Evolutionary conservation across 2,329 filamentous ascomycete genomes (phyloP), one percentile per base, ranked within the genome.

Genomic region (Ophioceras dolichostomum): DNA sequence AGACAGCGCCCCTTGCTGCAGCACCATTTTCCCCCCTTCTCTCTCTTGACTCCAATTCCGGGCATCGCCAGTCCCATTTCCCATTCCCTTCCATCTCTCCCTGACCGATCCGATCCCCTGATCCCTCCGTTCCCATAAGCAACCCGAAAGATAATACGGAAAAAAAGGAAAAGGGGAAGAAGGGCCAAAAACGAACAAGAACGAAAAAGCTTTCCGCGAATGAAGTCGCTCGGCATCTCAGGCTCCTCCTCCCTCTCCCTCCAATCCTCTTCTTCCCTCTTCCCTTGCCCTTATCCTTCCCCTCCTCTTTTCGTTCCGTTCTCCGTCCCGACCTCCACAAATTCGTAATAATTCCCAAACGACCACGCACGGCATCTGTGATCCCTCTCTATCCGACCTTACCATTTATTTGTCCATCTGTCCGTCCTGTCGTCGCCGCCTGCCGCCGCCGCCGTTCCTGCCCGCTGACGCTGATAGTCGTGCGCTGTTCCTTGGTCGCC

Each of bases 321-420:
- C 28, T 21, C 34, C 34, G 16, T 34, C 28, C 26, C 34, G 24
- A 20, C 27, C 17, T 36, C 32, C 32, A 26, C 32, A 3, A 19
- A 32, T 9, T 39, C 36, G 39, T 39, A 40, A 41, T 44, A 32
- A 38, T 37, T 41, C 37, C 41, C 42, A 45, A 45, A 39, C 38
- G 35, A 20, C 39, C 28, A 35, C 35, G 14, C 20, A 38, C 36
- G n/a, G 17, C 36, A 4, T 17, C 18, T 10, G 35, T n/a, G n/a
- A n/a, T n/a, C n/a, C n/a, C n/a, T n/a, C n/a, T n/a, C n/a, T n/a
- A n/a, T n/a, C n/a, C n/a, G n/a, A n/a, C n/a, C n/a, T n/a, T n/a
- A n/a, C n/a, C n/a, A n/a, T n/a, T n/a, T n/a, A n/a, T n/a, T n/a
- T n/a, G n/a, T n/a, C n/a, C n/a, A n/a, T n/a, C n/a, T n/a, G n/a